Evolutionary conservation across 805 yeast species (phyloP).

Genomic region (Saccharomycopsis sp.): DNA sequence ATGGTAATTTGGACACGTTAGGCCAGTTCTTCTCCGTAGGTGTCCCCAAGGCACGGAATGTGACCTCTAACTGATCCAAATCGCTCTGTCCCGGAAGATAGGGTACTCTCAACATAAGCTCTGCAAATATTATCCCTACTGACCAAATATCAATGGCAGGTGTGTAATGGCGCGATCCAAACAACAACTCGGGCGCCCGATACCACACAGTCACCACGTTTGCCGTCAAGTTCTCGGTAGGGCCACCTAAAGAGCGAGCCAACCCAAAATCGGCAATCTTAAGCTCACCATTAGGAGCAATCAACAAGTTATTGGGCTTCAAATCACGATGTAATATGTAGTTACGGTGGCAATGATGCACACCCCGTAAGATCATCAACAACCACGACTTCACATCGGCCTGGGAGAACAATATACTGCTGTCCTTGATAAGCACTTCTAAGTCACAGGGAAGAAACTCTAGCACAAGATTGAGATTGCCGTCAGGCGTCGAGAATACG

Average conservation of each 20-base stretch:
- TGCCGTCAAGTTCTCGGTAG: constrained; percentile 66
- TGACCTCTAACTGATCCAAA: constrained; percentile 83
- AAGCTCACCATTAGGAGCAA: constrained; percentile 81
- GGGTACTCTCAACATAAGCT: constrained; percentile 89
- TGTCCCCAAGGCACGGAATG: constrained; percentile 92
- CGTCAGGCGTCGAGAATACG: constrained; percentile 63
- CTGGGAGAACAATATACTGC: constrained; percentile 64
- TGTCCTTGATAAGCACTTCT: constrained; percentile 83
- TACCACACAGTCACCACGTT: constrained; percentile 98
- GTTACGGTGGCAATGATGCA: constrained; percentile 92
- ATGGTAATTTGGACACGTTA: constrained; percentile 71
- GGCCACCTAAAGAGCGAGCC: constrained; percentile 77
- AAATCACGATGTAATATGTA: constrained; percentile 87
- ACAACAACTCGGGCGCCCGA: constrained; percentile 87
- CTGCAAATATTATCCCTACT: constrained; percentile 93
- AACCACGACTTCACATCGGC: constrained; percentile 92
- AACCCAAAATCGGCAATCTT: constrained; percentile 97
- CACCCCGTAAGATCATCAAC: constrained; percentile 88
- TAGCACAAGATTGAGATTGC: constrained; percentile 73
- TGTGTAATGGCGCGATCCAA: constrained; percentile 86
- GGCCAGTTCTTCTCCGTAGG: constrained; percentile 94
- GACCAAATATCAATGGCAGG: constrained; percentile 95
- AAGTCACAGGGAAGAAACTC: constrained; percentile 91
- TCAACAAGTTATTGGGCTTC: constrained; percentile 83
- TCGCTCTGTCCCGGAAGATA: constrained; percentile 92